Base-by-base conservation (phyloP, 2,329 filamentous ascomycete species). In the Blastomyces silverae region DNA sequence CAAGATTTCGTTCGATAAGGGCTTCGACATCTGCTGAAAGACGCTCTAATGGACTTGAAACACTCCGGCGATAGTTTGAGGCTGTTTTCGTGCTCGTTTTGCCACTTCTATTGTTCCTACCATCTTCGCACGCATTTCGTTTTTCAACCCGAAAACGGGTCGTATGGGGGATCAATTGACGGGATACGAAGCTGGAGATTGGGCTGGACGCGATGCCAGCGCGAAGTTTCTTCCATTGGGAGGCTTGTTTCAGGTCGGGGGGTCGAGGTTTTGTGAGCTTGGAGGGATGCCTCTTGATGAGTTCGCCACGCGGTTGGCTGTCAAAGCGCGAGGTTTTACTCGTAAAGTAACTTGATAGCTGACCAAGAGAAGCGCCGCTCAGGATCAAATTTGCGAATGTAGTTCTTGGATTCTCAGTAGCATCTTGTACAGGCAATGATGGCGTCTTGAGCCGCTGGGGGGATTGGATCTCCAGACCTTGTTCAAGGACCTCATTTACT, bases 121-220 rank as follows among this genome's bases (percentile, higher is more conserved):
- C 63, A 34, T 64, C 56, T 13, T 61, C 56, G 31, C 64, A 62
- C 13, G 44, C 57, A 20, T 60, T 67, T 10, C 64, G 62, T 31
- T 69, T 68, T 44, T 63, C 65, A 28, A 68, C 61, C 34, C 65
- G 65, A 42, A 61, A 62, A 25, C 52, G 65, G 13, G 60, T 34
- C 34, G 46, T 64, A 25, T 66, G 53, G 5, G 65, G 58, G 25
- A 64, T 68, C 39, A 66, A 58, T 37, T 66, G 67, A 34, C 44
- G 61, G 39, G 58, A 62, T 22, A 65, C 28, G 34, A 61, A 64
- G 15, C 37, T 66, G 44, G 56, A 31, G 8, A 65, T 39, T 28
- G 55, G 57, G 1, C 37, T 50, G 17, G 37, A 63, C 8, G 59
- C 15, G 25, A 20, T 20, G 52, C 55, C 34, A 28, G 44, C 17